phyloP scores from a whole-genome alignment of 257 asterid species.

The Gentiana dahurica region DNA sequence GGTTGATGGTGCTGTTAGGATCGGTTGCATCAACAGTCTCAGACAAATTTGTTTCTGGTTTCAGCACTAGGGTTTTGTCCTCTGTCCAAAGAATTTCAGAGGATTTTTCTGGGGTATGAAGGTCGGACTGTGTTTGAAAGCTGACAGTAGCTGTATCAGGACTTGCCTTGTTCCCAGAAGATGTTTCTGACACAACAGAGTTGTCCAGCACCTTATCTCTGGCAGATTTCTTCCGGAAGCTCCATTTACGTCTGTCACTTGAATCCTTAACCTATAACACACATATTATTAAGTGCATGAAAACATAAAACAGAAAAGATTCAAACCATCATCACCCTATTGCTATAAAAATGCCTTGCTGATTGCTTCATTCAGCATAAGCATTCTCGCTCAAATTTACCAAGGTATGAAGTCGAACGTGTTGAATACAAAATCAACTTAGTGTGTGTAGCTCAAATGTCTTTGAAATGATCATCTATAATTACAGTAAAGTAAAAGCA shows the following conservation, averaged over 20 bases:
- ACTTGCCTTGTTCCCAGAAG: constrained; percentile 50
- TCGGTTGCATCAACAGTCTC: constrained; percentile 21
- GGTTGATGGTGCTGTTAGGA: constrained; percentile 16
- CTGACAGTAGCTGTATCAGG: constrained; percentile 35
- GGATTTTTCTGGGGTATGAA: constrained; percentile 34
- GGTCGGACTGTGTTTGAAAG: constrained; percentile 38
- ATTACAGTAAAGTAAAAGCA: too few species aligned
- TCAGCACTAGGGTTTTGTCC: constrained; percentile 36
- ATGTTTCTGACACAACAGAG: constrained; percentile 49
- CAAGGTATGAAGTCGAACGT: too few species aligned
- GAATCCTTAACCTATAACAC: constrained; percentile 53
- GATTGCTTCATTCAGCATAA: too few species aligned
- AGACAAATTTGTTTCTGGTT: constrained; percentile 24
- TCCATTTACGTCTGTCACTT: constrained; percentile 83
- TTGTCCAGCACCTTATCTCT: constrained; percentile 72
- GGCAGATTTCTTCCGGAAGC: constrained; percentile 80
- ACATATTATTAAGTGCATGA: constrained; percentile 4
- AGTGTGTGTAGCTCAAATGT: too few species aligned
- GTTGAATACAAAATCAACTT: too few species aligned
- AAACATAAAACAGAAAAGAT: background rate
- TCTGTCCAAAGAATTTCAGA: constrained; percentile 28
- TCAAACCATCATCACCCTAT: too few species aligned
- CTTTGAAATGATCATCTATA: too few species aligned
- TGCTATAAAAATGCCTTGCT: too few species aligned
- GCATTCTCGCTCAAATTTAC: too few species aligned